These are phyloP conservation scores for Bacidia gigantensis DNA, from an alignment of 495 filamentous ascomycete species.

Conservation along the genomic window DNA sequence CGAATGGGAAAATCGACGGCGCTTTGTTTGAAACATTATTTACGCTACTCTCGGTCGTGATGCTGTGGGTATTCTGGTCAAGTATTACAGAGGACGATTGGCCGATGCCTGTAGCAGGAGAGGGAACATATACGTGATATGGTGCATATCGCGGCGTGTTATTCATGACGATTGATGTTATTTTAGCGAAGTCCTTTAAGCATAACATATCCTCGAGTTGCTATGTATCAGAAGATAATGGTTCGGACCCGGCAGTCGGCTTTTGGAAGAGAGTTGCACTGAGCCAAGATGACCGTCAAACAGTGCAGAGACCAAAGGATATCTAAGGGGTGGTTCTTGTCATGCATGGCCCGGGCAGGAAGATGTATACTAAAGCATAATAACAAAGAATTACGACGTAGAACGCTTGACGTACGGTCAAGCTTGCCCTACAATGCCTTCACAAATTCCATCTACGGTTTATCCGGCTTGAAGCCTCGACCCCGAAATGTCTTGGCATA, in stretches of 20 bases:
- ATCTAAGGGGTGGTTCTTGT: neutral
- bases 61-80: slow-evolving; percentile 92
- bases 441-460: too few species aligned
- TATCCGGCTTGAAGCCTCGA: too few species aligned
- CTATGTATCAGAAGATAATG: slow-evolving; percentile 1
- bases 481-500: too few species aligned
- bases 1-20: slow-evolving; percentile 76
- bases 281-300: neutral
- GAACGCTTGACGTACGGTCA: too few species aligned
- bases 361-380: neutral
- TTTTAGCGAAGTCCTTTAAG: slow-evolving; percentile 11
- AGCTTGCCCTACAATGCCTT: too few species aligned
- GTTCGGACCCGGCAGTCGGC: neutral
- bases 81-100: slow-evolving; percentile 99
- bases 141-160: neutral
- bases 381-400: too few species aligned
- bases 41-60: slow-evolving; percentile 66
- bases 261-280: neutral
- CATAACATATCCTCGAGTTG: neutral
- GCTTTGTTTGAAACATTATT: slow-evolving; percentile 89
- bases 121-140: slow-evolving; percentile 33
- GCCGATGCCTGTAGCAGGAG: slow-evolving; percentile 50
- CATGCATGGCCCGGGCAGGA: neutral
- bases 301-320: neutral
- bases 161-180: slow-evolving; percentile 15